Conservation (phyloP, 768 basidiomycete genomes). For the Lactarius vividus region DNA sequence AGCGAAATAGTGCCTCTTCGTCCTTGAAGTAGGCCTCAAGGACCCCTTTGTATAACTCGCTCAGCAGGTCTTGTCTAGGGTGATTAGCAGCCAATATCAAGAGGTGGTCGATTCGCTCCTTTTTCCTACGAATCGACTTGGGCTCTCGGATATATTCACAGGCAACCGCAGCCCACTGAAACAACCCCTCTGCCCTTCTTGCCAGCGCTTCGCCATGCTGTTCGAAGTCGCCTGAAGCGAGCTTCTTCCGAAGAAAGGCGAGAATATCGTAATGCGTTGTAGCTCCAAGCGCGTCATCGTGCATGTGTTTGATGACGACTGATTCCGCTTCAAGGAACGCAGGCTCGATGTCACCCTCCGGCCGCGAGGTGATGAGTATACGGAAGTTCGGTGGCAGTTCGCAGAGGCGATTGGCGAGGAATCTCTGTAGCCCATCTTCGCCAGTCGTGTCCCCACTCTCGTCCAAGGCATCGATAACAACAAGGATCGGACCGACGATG, state of each 20-base stretch:
- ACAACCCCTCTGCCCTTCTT: neutral
- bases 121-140: neutral
- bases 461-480: slow-evolving; percentile 2
- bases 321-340: neutral
- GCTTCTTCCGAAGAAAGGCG: neutral
- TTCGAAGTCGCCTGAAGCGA: neutral
- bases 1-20: neutral
- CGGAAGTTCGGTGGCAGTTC: slow-evolving; percentile 5
- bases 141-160: neutral
- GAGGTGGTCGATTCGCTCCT: neutral
- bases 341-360: neutral
- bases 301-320: neutral
- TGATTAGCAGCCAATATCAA: neutral
- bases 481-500: neutral
- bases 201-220: neutral
- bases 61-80: neutral
- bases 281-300: neutral
- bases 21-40: neutral
- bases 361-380: slow-evolving; percentile 3
- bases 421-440: neutral
- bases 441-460: neutral
- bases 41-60: neutral
- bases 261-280: neutral
- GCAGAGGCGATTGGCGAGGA: neutral
- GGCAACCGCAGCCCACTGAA: neutral